Base-by-base conservation (phyloP, 1,284 basidiomycete genomes). In the Pulveroboletus sp. region DNA sequence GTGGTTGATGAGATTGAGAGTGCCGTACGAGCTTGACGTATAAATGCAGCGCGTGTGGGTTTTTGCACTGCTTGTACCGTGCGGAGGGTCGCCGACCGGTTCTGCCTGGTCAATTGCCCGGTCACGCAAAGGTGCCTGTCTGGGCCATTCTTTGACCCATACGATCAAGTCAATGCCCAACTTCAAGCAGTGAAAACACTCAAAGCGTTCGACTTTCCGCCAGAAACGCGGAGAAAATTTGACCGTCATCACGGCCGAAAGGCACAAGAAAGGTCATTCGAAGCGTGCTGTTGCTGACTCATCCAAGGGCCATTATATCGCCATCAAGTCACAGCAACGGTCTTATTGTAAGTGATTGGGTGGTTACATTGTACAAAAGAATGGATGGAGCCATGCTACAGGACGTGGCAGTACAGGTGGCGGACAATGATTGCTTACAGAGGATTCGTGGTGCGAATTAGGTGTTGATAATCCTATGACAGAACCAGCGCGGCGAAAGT, bases 31-130 rank as follows among this genome's bases (percentile, higher is more conserved):
- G 42, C 52, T 39, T 49, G 47, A 47, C 43, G 59, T 71, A 71
- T 68, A 71, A 70, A 65, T 70, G 58, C 31, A 57, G 56, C 52
- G 65, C 52, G 61, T 57, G 61, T 52, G 49, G n/a, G 48, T 53
- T 57, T 44, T 44, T 62, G 69, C 67, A 72, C 69, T 20, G 69
- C 69, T 60, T 65, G 57, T 47, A 42, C 55, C 64, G 57, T 51
- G 59, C 56, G 64, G 62, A 61, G 8, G 5, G 33, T 49, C 49
- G 29, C 45, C 31, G 45, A 36, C 56, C 54, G 56, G 57, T 44
- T 49, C 24, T 52, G 54, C 42, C 43, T 43, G 22, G 25, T 15
- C 26, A 39, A 49, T 42, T 53, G 48, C 43, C 59, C 49, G 14
- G 6, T 33, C n/a, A 35, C 20, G 22, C 9, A 11, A 24, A 49